phyloP scores from a whole-genome alignment of 805 yeast genomes.

The Lachancea dasiensis region DNA sequence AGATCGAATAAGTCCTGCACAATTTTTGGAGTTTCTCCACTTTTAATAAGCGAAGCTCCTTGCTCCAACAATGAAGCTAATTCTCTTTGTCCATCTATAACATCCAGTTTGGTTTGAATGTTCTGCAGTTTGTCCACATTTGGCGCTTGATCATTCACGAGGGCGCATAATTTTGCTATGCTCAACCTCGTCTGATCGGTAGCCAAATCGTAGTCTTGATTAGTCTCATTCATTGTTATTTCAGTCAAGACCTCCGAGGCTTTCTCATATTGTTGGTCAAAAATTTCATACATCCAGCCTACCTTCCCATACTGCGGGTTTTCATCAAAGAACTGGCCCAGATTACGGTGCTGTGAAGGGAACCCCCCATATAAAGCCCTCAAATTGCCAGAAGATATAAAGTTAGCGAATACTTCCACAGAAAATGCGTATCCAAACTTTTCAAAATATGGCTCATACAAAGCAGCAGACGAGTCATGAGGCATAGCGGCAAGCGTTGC shows the following conservation, averaged over 20 bases:
- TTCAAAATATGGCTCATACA: slow-evolving; percentile 48
- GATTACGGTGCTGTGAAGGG: slow-evolving; percentile 43
- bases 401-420: slow-evolving; percentile 50
- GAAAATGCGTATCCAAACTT: slow-evolving; percentile 69
- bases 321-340: slow-evolving; percentile 48
- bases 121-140: slow-evolving; percentile 29
- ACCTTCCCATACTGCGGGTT: slow-evolving; percentile 43
- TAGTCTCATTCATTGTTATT: slow-evolving; percentile 39
- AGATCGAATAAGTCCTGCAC: slow-evolving; percentile 18
- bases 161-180: slow-evolving; percentile 61
- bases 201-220: slow-evolving; percentile 32
- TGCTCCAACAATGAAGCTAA: slow-evolving; percentile 5
- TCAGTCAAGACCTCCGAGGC: slow-evolving; percentile 46
- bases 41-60: slow-evolving; percentile 20
- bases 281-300: slow-evolving; percentile 67
- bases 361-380: slow-evolving; percentile 52
- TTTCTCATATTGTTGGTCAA: slow-evolving; percentile 41
- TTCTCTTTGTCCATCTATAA: slow-evolving; percentile 43
- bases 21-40: slow-evolving; percentile 19
- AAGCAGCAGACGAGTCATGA: slow-evolving; percentile 40
- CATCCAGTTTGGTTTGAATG: slow-evolving; percentile 46
- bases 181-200: slow-evolving; percentile 52
- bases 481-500: slow-evolving; percentile 36
- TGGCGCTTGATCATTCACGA: slow-evolving; percentile 35
- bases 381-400: slow-evolving; percentile 46